Base-by-base conservation (phyloP, 805 yeast species). In the Candida caryicola region DNA sequence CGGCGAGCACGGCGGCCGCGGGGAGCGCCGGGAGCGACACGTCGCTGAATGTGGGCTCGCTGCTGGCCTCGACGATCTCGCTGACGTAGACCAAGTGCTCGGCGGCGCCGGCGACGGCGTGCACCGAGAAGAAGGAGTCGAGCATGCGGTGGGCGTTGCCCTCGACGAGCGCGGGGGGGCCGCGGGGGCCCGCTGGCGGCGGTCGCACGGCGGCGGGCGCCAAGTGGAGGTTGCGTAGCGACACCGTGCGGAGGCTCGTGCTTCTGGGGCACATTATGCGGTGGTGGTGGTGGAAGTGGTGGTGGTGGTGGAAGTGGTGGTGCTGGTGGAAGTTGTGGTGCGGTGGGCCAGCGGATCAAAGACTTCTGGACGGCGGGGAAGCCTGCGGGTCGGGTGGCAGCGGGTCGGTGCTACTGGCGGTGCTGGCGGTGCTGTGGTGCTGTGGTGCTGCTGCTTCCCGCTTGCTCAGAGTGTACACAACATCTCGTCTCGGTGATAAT, bases 41-140 rank as follows among this genome's bases (percentile, higher is more conserved):
- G 7, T 45, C 48, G n/a, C 55, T 52, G 37, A 63, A 66, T 29
- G 50, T 45, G 9, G 66, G 66, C 29, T 47, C 49, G 50, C 50
- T 36, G 36, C 44, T 47, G 12, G 40, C 36, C 4, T 29, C 23
- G 1, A 52, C 41, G 4, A 60, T 49, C 40, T 66, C 72, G 41
- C 70, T 64, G 19, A 66, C 51, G 40, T 63, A 64, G 3, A 64
- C 34, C 33, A 62, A 45, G 23, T 39, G 31, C 12, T 46, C 47
- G 13, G 31, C 28, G 12, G 43, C 25, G 12, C 29, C 42, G 9
- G 33, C 48, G 4, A 33, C 35, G 7, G 31, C 35, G 37, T 60
- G 62, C 9, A 64, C 18, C n/a, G 57, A 49, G 39, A 57, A 46
- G 41, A 62, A 64, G 8, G 54, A 43, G 33, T 57, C 63, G 3